These are phyloP conservation scores for Mycena filopes DNA, from an alignment of 768 basidiomycete species.

Conservation along the genomic window DNA sequence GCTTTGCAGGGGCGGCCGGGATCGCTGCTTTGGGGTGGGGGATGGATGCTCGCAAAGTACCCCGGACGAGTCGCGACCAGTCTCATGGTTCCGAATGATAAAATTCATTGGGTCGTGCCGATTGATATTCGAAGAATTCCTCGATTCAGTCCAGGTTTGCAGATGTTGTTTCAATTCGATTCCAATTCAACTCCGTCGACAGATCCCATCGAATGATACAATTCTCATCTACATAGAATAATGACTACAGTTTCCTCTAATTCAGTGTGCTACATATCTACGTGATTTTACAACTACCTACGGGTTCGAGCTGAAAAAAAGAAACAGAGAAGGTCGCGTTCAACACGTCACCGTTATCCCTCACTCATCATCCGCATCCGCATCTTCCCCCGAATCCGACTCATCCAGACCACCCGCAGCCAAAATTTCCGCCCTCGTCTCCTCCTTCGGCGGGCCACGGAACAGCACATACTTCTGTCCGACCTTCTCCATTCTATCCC, in stretches of 20 bases:
- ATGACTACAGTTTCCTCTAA: not conserved
- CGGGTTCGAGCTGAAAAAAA: not conserved
- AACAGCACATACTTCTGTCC: constrained; percentile 16
- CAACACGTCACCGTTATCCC: not conserved
- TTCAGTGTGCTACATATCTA: constrained; percentile 9
- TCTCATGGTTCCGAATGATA: no score
- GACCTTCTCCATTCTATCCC: constrained; percentile 11
- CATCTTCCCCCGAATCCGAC: constrained; percentile 4
- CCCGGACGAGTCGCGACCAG: no score
- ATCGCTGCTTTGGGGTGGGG: constrained; percentile 40
- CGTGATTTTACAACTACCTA: not conserved
- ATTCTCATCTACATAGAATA: no score
- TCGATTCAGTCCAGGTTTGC: no score
- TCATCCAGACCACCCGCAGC: constrained; percentile 17
- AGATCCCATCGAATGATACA: no score
- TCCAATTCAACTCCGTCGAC: no score
- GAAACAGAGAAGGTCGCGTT: no score
- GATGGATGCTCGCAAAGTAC: constrained; percentile 23
- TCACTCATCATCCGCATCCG: not conserved
- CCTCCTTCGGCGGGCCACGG: not conserved
- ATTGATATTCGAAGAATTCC: no score
- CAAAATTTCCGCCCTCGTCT: constrained; percentile 7
- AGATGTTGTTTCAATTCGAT: no score
- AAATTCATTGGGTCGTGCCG: no score
- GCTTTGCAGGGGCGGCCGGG: constrained; percentile 43